Evolutionary conservation across 768 basidiomycete genomes (phyloP), one percentile per base, ranked within the genome.

Genomic region (Symmetrospora coprosmae): DNA sequence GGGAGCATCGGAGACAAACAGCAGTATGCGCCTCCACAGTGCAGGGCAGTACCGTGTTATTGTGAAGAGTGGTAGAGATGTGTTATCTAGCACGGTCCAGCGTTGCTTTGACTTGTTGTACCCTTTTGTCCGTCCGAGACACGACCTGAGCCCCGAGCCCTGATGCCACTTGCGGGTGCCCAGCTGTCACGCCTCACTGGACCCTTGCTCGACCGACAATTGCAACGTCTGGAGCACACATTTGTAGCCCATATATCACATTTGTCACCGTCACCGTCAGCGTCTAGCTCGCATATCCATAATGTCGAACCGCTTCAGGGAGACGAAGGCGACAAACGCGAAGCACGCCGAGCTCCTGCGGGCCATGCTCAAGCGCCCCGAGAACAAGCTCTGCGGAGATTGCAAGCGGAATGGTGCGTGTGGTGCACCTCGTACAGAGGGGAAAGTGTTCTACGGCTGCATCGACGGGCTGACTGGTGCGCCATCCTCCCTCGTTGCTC

Each of bases 311-410:
- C 14, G 55, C n/a, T 43, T 58, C 39, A 43, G 55, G 33, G 55
- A 58, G 55, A 58, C 31, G 9, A 58, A 58, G 55, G 55, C 55
- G 43, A 58, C 43, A 43, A 58, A 31, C 21, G 55, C 55, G 41
- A 58, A 58, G 43, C 40, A 58, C 55, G 40, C 39, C 23, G 55
- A 58, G 43, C 40, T 80, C 4, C 80, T 99, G 13, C 78, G 89
- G 45, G 92, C 87, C 66, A 78, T 96, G 30, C 81, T 99, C 50
- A 94, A 87, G 71, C 77, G 76, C 45, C 84, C 86, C 17, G 88
- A 91, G 64, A 99, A 96, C 75, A 96, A 89, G 73, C 72, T 85
- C 38, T 99, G 92, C 65, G 88, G 87, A 1, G 92, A 99, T 70
- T 99, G 92, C 77, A 92, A 94, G 72, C 82, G 86, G 63, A 91